Base-by-base conservation (phyloP, 2,329 filamentous ascomycete species). In the Hirsutella thompsonii region DNA sequence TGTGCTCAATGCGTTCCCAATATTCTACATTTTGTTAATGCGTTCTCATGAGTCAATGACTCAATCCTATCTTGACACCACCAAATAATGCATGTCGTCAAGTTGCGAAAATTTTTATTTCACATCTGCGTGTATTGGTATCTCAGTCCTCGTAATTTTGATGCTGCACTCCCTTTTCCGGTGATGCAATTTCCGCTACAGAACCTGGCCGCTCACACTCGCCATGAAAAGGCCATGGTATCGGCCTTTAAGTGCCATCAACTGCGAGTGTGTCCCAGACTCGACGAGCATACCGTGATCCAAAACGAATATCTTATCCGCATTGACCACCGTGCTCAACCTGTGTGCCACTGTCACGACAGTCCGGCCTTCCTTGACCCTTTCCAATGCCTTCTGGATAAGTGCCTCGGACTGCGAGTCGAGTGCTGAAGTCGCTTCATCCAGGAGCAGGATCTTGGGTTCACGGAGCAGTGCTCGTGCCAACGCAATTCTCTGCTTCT, bases 361-460 rank as follows among this genome's bases (percentile, higher is more conserved):
- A 11, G 47, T 49, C 8, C 47, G 40, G 6, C 42, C 46, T 20
- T 29, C 18, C 8, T 39, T 33, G 11, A 44, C 47, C 4, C 19
- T 26, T 10, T 47, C 45, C 23, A 48, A 35, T 20, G 47, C 47
- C 5, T n/a, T 33, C 32, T 48, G 45, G 8, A 48, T 41, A 8
- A 41, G 37, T 28, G 66, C 63, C 50, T 78, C 74, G 0, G 67
- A 70, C 45, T 73, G 63, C 1, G 70, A 70, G 43, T 78, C 73
- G 0, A 79, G 58, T 26, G 66, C 69, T 2, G 63, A 68, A 0
- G 74, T 78, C 3, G 74, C 73, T 51, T 79, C 74, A 38, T 79
- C 75, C 0, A 79, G 60, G 0, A 79, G 55, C 1, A 78, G 54
- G 2, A 79, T 48, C 4, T 55, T 51, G 0, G 73, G 72, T 8